Base-by-base conservation (phyloP, 768 basidiomycete species). In the Roridomyces roridus region DNA sequence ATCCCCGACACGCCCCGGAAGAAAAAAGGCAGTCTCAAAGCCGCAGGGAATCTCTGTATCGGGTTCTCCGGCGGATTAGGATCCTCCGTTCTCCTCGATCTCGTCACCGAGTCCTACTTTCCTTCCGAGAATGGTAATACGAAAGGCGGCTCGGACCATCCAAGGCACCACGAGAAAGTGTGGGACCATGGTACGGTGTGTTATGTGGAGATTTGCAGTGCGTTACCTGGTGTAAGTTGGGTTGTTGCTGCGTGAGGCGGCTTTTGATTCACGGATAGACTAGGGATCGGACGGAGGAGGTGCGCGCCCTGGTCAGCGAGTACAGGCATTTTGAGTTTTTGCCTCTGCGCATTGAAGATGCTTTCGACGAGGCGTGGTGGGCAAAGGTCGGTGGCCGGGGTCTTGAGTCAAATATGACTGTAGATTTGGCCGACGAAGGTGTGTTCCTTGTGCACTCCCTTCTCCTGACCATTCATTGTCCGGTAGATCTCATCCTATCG, bases 31-130 rank as follows among this genome's bases (percentile, higher is more conserved):
- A 76, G 78, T 11, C 74, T 90, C 5, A 86, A 85, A 62, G 89
- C 91, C 2, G 74, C 81, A 9, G 91, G 90, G 45, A 85, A 87
- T 55, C 73, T 94, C 5, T 72, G 87, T 9, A 68, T 94, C 17
- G 91, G 80, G 1, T 84, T 87, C 55, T 92, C 91, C n/a, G 92
- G 92, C 8, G 91, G 92, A 3, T 76, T 91, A 1, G 87, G 89
- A 5, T 91, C 92, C 0, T 85, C 87, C 0, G 78, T 91, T 2
- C 75, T 93, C 11, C 76, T 92, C 15, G 87, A 93, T 67, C 74
- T 92, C 20, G 77, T 92, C 2, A 75, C 84, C 24, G 77, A 77
- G 63, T 80, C 78, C 18, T 91, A 89, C 67, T 83, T 88, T 51
- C 63, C 75, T 3, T 64, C 63, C 6, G 55, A 57, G 28, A 66